phyloP scores from a whole-genome alignment of 371 early-diverging fungal genomes.

The Massospora cicadina region DNA sequence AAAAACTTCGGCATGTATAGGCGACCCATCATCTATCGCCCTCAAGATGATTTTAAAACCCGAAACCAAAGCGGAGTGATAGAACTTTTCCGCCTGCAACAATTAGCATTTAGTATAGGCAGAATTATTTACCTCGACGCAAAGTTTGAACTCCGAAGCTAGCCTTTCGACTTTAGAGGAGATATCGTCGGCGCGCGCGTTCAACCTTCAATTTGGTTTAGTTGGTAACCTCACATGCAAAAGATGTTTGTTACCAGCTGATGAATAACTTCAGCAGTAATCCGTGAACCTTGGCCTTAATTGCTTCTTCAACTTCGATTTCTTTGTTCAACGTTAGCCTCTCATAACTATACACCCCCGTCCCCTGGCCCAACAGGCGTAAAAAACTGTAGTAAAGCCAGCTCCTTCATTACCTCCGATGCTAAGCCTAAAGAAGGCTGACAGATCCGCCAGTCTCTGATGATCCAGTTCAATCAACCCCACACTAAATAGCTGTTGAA shows the following conservation, averaged over 20 bases:
- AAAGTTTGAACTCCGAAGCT: constrained; percentile 1
- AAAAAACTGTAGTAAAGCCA: not conserved
- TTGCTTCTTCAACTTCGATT: not conserved
- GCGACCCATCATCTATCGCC: not conserved
- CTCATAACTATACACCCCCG: too few relatives aligned
- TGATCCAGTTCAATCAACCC: not conserved
- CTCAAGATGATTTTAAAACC: not conserved
- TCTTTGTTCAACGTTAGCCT: too few relatives aligned
- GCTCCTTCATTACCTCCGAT: constrained; percentile 3
- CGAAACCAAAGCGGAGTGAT: not conserved
- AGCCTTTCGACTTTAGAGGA: not conserved
- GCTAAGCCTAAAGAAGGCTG: constrained; percentile 3
- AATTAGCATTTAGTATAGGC: not conserved
- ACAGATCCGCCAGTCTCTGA: not conserved
- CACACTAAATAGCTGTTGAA: not conserved
- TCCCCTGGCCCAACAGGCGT: too few relatives aligned
- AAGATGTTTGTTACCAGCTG: not conserved
- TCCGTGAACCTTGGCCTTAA: not conserved
- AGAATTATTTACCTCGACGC: not conserved
- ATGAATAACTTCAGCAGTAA: not conserved
- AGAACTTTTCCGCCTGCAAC: constrained; percentile 4
- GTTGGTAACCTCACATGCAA: too few relatives aligned
- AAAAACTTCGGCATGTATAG: not conserved
- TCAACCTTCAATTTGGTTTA: not conserved
- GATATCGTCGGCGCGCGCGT: not conserved